These are phyloP conservation scores for Chlamydomonas schloesseri DNA, from an alignment of 139 green algal genomes.

Conservation along the genomic window DNA sequence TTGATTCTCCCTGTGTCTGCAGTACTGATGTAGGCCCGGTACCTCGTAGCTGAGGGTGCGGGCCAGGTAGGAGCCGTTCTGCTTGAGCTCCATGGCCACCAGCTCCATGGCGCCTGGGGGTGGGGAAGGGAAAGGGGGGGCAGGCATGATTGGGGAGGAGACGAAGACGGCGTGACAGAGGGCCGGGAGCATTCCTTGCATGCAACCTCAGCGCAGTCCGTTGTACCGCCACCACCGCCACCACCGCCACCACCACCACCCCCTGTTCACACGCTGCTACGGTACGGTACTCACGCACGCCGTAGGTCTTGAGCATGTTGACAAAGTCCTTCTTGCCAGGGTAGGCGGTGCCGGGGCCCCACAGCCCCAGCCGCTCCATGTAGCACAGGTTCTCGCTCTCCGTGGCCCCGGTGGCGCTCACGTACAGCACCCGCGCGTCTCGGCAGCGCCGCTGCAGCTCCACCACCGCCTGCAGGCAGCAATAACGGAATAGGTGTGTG, in stretches of 20 bases:
- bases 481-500: too few species aligned
- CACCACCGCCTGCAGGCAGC: conserved; percentile 55
- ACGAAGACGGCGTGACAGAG: too few species aligned
- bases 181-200: too few species aligned
- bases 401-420: conserved; percentile 71
- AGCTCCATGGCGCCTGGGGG: conserved; percentile 70
- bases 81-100: conserved; percentile 74
- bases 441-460: conserved; percentile 66
- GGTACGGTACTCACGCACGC: conserved; percentile 42
- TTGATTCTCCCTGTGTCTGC: too few species aligned
- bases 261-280: too few species aligned
- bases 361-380: conserved; percentile 77
- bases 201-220: too few species aligned
- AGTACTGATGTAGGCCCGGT: too few species aligned
- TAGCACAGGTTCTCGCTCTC: conserved; percentile 76
- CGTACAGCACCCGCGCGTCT: conserved; percentile 73
- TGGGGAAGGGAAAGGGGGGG: neutral
- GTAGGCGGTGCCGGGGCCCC: conserved; percentile 65
- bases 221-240: too few species aligned
- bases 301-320: conserved; percentile 40
- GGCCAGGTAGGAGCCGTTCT: conserved; percentile 58
- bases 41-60: conserved; percentile 71
- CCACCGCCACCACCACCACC: too few species aligned
- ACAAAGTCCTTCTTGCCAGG: conserved; percentile 47
- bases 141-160: neutral